phyloP scores from a whole-genome alignment of 2,329 filamentous ascomycete species.

The Davidsoniella neocaledoniae region DNA sequence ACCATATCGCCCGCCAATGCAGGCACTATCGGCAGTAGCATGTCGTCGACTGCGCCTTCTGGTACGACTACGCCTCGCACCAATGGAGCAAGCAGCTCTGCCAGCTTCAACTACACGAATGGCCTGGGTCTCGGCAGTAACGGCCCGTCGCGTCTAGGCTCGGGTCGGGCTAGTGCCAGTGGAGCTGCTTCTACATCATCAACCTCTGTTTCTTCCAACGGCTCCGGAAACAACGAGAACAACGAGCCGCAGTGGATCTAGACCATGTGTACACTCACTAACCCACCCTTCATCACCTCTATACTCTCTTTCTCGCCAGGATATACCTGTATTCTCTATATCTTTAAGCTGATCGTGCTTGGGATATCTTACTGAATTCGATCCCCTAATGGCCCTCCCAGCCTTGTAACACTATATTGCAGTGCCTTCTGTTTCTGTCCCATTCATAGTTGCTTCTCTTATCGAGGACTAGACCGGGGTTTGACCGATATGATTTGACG shows the following conservation, averaged over 20 bases:
- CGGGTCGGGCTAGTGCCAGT: neutral
- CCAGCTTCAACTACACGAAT: slow-evolving; percentile 7
- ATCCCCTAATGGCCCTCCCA: slow-evolving; percentile 4
- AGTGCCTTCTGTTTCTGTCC: slow-evolving; percentile 12
- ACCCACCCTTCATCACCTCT: neutral
- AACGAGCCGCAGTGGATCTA: slow-evolving; percentile 26
- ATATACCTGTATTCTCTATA: too few relatives aligned
- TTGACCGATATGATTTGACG: slow-evolving; percentile 12
- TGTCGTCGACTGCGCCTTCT: slow-evolving; percentile 5
- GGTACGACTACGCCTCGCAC: slow-evolving; percentile 9
- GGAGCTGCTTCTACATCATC: neutral
- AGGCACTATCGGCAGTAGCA: slow-evolving; percentile 7
- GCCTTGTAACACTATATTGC: slow-evolving; percentile 12
- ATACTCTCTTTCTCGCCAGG: neutral
- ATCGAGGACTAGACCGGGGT: too few relatives aligned
- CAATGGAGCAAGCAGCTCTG: neutral
- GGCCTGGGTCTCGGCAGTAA: slow-evolving; percentile 7
- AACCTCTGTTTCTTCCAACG: neutral
- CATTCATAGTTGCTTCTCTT: slow-evolving; percentile 8
- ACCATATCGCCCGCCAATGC: slow-evolving; percentile 6
- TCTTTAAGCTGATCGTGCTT: too few relatives aligned
- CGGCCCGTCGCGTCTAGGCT: neutral
- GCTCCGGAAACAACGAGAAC: slow-evolving; percentile 15
- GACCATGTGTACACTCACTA: slow-evolving; percentile 14
- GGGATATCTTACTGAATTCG: slow-evolving; percentile 13